Base-by-base conservation (phyloP, 306 rosid species). In the Ochetophila trinervis region DNA sequence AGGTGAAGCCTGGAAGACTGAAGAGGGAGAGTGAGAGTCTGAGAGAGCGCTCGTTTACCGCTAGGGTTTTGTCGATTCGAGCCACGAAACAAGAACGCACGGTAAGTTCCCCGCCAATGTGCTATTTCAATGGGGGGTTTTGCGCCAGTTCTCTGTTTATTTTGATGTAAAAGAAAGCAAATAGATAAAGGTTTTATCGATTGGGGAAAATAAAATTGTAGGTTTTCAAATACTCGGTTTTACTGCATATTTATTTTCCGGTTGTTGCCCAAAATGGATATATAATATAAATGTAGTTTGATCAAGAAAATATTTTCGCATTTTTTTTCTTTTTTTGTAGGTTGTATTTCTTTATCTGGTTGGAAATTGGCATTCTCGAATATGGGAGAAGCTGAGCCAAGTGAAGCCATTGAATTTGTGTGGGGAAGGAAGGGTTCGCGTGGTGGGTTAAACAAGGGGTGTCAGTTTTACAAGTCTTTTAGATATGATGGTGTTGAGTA, bases 381-480 rank as follows among this genome's bases (percentile, higher is more conserved):
- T 12, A 85, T 88, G 96, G 68, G 16, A n/a, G 87, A 87, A 69
- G 67, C 34, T 8, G 64, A 45, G 3, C 45, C 12, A 34, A 65
- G 6, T 3, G 82, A 86, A 48, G 74, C 53, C 11, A 51, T 77
- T 45, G 95, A 86, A 51, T 84, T 88, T 71, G 62, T 58, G 42
- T 93, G 99, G 99, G 97, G 94, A 4, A 78, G 16, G 50, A 40
- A 16, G 78, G 79, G 50, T 76, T 69, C 66, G 45, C 3, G 5
- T 16, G 97, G 96, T 68, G 96, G 87, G 47, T 81, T 48, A 57
- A 78, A 65, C 30, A 84, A 63, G 71, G 84, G 75, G 1, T 79
- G 81, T 60, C 73, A 9, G 18, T 86, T 93, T 57, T 93, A 83
- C 67, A 88, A 80, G 17, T 88, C 91, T 10, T 93, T 90, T 79